phyloP scores from a whole-genome alignment of 805 yeast species.

The Saccharomycopsis oosterbeekiorum region DNA sequence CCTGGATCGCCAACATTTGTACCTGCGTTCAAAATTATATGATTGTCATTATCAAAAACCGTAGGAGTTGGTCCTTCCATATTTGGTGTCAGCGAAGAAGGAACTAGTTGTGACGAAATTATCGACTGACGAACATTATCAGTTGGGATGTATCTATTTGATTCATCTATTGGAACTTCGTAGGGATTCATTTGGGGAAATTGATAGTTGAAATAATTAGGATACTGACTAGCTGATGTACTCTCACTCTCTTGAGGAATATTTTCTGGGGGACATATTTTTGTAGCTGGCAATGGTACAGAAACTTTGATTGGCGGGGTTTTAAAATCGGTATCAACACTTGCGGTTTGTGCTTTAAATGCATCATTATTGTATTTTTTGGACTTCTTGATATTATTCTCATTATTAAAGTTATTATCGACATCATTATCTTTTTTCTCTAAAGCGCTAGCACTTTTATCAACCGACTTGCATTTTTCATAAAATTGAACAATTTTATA shows the following conservation, averaged over 20 bases:
- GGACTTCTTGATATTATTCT: neutral
- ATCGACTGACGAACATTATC: neutral
- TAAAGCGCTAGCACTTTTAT: neutral
- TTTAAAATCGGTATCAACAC: neutral
- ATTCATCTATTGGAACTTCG: neutral
- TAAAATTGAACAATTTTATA: conserved; percentile 1
- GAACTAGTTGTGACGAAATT: neutral
- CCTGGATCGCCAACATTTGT: conserved; percentile 3
- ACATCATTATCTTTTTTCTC: neutral
- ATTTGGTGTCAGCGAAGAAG: neutral
- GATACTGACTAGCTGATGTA: neutral
- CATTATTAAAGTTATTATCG: neutral
- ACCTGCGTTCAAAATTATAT: neutral
- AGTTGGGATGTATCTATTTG: neutral
- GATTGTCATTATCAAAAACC: neutral
- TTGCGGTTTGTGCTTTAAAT: neutral
- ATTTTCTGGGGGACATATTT: neutral
- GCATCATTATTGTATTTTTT: neutral
- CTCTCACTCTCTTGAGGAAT: neutral
- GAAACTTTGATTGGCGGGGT: neutral
- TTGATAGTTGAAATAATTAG: neutral
- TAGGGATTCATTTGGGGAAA: neutral
- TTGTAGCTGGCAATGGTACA: neutral
- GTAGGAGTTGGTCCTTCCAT: neutral
- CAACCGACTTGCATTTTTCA: neutral